Evolutionary conservation across 2,329 filamentous ascomycete genomes (phyloP).

Genomic region (Exophiala bonariae): DNA sequence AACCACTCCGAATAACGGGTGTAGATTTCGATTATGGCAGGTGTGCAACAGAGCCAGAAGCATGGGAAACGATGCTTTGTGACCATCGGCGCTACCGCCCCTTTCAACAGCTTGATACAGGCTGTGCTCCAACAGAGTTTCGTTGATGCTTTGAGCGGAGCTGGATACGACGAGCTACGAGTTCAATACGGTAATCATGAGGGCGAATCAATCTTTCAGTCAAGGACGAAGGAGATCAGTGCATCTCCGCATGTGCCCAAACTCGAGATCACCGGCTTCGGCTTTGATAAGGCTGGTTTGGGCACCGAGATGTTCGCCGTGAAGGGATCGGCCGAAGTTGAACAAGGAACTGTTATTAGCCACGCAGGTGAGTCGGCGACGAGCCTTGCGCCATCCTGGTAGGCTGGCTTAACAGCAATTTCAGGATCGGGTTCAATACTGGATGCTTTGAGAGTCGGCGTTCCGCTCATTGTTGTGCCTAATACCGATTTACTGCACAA

Average conservation of each 20-base stretch:
- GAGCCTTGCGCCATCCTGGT: neutral
- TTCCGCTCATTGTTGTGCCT: slow-evolving; percentile 84
- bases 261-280: slow-evolving; percentile 62
- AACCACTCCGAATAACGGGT: too few relatives aligned
- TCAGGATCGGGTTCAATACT: slow-evolving; percentile 87
- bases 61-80: slow-evolving; percentile 66
- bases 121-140: slow-evolving; percentile 65
- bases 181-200: slow-evolving; percentile 76
- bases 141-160: slow-evolving; percentile 57
- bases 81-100: slow-evolving; percentile 88
- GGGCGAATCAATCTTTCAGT: slow-evolving; percentile 55
- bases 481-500: slow-evolving; percentile 82
- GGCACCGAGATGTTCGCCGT: slow-evolving; percentile 57
- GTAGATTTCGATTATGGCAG: slow-evolving; percentile 14
- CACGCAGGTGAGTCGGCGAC: slow-evolving; percentile 70
- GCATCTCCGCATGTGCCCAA: slow-evolving; percentile 32
- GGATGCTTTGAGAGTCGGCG: slow-evolving; percentile 70
- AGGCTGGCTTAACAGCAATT: neutral
- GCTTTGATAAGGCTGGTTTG: slow-evolving; percentile 64
- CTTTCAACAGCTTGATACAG: slow-evolving; percentile 71
- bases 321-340: slow-evolving; percentile 42
- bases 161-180: slow-evolving; percentile 69
- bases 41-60: neutral
- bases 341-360: slow-evolving; percentile 72
- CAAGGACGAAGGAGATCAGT: slow-evolving; percentile 24